phyloP scores from a whole-genome alignment of 163 green algal species.

The Prototheca cutis region DNA sequence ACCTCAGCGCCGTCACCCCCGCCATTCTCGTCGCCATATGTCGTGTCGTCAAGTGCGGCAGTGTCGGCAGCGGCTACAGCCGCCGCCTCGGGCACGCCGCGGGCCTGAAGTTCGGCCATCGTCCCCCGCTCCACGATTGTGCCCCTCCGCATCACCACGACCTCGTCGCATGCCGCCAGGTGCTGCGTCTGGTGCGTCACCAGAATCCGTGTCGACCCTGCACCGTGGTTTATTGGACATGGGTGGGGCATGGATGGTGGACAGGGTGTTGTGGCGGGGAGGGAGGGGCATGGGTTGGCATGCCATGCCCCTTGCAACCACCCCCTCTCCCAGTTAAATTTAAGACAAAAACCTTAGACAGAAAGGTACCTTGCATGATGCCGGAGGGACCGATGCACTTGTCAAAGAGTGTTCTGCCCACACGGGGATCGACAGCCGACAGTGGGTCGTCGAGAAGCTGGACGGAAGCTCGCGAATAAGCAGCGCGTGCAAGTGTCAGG shows the following conservation, averaged over 20 bases:
- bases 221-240: too few relatives aligned
- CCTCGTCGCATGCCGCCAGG: conserved; percentile 28
- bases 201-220: conserved; percentile 28
- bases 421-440: conserved; percentile 50
- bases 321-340: too few relatives aligned
- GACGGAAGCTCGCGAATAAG: conserved; percentile 48
- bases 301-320: too few relatives aligned
- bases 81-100: conserved; percentile 13
- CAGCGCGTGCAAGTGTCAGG: conserved; percentile 55
- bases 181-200: conserved; percentile 42
- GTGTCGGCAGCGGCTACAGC: conserved; percentile 6
- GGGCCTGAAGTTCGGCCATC: conserved; percentile 8
- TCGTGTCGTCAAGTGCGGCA: conserved; percentile 9
- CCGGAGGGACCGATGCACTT: conserved; percentile 17
- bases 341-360: too few relatives aligned
- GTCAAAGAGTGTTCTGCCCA: conserved; percentile 28
- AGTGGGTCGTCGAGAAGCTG: conserved; percentile 71
- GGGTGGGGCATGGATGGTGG: too few relatives aligned
- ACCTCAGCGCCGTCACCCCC: too few relatives aligned
- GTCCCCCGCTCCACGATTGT: conserved; percentile 17
- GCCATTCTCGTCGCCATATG: conserved; percentile 2
- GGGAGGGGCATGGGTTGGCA: too few relatives aligned
- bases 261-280: too few relatives aligned
- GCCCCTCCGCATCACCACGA: conserved; percentile 40
- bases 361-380: too few relatives aligned